Evolutionary conservation across 225 moss, liverwort and hornwort species (phyloP).

Genomic region (Sphagnum contortum): DNA sequence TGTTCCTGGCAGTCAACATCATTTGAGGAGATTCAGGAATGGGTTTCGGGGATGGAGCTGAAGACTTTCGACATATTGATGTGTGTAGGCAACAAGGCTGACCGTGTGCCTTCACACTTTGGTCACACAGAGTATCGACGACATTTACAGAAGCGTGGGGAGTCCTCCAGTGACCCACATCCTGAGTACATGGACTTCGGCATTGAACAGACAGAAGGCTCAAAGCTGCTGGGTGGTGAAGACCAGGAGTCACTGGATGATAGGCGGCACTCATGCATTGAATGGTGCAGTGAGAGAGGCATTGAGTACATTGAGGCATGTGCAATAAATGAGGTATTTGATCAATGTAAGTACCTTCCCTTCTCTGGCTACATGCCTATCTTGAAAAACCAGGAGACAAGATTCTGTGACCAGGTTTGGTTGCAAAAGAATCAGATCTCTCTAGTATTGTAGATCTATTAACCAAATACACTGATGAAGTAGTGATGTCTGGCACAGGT

Average conservation of each 20-base stretch:
- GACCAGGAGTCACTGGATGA: constrained; percentile 36
- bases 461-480: no score
- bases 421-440: no score
- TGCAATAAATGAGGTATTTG: constrained; percentile 80
- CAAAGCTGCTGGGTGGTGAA: constrained; percentile 49
- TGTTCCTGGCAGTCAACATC: constrained; percentile 49
- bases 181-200: constrained; percentile 92
- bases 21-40: constrained; percentile 71
- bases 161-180: constrained; percentile 89
- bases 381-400: no score
- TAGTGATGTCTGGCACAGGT: constrained; percentile 28
- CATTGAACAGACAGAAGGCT: constrained; percentile 77
- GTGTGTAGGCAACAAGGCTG: constrained; percentile 95
- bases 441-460: no score
- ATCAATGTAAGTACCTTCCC: constrained; percentile 52
- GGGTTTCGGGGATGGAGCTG: constrained; percentile 53
- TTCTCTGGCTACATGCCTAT: no score
- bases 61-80: constrained; percentile 61
- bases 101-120: constrained; percentile 78
- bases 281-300: constrained; percentile 87
- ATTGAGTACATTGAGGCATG: constrained; percentile 94
- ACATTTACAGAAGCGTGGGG: constrained; percentile 71
- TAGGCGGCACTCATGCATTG: constrained; percentile 54
- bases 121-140: constrained; percentile 82
- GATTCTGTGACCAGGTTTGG: no score